Base-by-base conservation (phyloP, 495 filamentous ascomycete genomes). In the Podospora pseudocomata region DNA sequence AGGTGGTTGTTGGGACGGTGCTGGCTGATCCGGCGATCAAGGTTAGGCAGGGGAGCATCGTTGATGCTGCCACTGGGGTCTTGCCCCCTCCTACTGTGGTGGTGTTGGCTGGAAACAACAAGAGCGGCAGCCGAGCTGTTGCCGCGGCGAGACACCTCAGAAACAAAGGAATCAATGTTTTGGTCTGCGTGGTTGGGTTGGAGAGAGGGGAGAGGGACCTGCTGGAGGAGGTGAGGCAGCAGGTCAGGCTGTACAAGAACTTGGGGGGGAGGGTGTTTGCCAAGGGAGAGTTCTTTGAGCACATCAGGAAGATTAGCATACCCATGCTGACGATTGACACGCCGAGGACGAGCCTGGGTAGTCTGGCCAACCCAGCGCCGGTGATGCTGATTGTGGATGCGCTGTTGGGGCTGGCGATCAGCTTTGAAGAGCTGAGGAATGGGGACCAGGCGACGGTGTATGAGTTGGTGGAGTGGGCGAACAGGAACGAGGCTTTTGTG, bases 381-480 rank as follows among this genome's bases (percentile, higher is more conserved):
- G 85, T 93, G 2, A 92, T 94, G 59, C 79, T 97, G 63, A 91
- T 97, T 64, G 83, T 99, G 39, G 95, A 99, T 79, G 93, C 92
- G 2, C 78, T 99, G 19, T 86, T 99, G 3, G 92, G 92, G 20
- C 88, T 93, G 64, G 91, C 94, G 63, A 83, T 92, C 58, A 87
- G 88, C 9, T 96, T 96, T 71, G 92, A 97, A 54, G 91, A 94
- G 65, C 82, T 97, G 30, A 82, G 90, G 23, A 90, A 87, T 11
- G 90, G 91, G 55, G 92, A 97, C 69, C 92, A 94, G 75, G 90
- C 88, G 0, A 88, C 88, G 3, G 92, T 91, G 3, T 93, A 91
- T 71, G 90, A 93, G 69, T 84, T 96, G 66, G 92, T 96, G 68
- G 86, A 89, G 54, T 97, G 92, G 91, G 88, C 91, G 5, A 97